Base-by-base conservation (phyloP, 225 moss, liverwort and hornwort genomes). In the Sphagnum contortum region DNA sequence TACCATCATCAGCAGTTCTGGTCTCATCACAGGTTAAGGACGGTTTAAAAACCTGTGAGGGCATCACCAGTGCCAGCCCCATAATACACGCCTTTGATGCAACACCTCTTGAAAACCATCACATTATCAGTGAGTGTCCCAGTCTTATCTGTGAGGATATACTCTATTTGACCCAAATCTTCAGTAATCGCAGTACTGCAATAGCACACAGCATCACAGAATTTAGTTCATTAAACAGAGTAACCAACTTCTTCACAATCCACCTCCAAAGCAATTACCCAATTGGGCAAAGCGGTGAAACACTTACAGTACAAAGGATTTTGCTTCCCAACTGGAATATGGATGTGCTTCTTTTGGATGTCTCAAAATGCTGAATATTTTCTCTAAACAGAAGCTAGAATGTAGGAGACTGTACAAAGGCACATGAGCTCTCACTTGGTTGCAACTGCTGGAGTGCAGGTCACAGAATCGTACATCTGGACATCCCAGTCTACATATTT, bases 401-500 rank as follows among this genome's bases (percentile, higher is more conserved):
- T 29, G 29, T 29, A 29, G 1, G 29, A 29, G 29, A 29, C 29
- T 29, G 29, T 29, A 29, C 29, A 29, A 29, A 29, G 29, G 29
- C 29, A 29, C 29, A 29, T 29, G 29, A 29, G 29, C 29, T 76
- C 88, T 68, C 69, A 94, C 94, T 96, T 96, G 66, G 85, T 55
- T 59, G 91, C 89, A 71, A 84, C 86, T 67, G 93, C 98, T 48
- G 98, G 93, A 66, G 93, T 98, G 78, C 81, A 86, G 65, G 93
- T 87, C 64, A 75, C 71, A 45, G 81, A 60, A 74, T 98, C 98
- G 69, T 89, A 98, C 93, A 98, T 98, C 72, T 89, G 82, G 75
- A 88, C 68, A 68, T 98, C 98, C 98, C 98, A 98, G 71, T 98
- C 92, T 70, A 98, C 89, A 51, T 91, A 93, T 72, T 98, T 98